These are phyloP conservation scores for Prinsepia uniflora DNA, from an alignment of 306 rosid genomes.

Conservation along the genomic window DNA sequence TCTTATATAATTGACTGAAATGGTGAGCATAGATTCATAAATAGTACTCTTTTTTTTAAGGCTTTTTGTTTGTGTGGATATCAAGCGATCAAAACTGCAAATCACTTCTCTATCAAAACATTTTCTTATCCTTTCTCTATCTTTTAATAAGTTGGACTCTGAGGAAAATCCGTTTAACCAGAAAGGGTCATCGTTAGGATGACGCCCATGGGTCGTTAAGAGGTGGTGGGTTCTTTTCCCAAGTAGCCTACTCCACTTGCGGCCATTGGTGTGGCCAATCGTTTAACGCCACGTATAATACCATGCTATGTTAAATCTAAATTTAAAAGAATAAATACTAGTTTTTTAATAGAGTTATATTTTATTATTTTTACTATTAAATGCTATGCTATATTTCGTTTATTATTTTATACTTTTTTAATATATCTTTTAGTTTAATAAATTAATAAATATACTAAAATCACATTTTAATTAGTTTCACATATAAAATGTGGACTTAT, in stretches of 20 bases:
- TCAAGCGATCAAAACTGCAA: not conserved
- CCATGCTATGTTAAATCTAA: not conserved
- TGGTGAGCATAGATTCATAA: conserved; percentile 33
- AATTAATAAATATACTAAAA: too few species aligned
- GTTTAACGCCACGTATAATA: not conserved
- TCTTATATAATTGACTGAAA: conserved; percentile 24
- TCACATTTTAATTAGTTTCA: too few species aligned
- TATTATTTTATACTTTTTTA: too few species aligned
- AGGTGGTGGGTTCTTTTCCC: not conserved
- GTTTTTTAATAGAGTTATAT: too few species aligned
- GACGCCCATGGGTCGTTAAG: conserved; percentile 22
- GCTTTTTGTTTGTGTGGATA: conserved; percentile 9
- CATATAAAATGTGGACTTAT: too few species aligned
- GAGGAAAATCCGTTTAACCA: conserved; percentile 45
- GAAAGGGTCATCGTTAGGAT: conserved; percentile 32
- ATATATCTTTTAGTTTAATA: too few species aligned
- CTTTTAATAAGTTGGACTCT: conserved; percentile 21
- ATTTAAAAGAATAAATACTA: too few species aligned
- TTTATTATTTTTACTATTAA: too few species aligned
- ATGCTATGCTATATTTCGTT: too few species aligned
- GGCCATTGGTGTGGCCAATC: not conserved
- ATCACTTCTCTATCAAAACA: not conserved
- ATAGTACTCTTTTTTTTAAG: conserved; percentile 10
- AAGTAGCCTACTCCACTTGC: not conserved
- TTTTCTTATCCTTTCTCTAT: conserved; percentile 1